A percentile compares a stretch with the other conserved stretches of the same genome.
phyloP scores from a whole-genome alignment of 2,329 filamentous ascomycete genomes.

The Fusarium burgessii region DNA sequence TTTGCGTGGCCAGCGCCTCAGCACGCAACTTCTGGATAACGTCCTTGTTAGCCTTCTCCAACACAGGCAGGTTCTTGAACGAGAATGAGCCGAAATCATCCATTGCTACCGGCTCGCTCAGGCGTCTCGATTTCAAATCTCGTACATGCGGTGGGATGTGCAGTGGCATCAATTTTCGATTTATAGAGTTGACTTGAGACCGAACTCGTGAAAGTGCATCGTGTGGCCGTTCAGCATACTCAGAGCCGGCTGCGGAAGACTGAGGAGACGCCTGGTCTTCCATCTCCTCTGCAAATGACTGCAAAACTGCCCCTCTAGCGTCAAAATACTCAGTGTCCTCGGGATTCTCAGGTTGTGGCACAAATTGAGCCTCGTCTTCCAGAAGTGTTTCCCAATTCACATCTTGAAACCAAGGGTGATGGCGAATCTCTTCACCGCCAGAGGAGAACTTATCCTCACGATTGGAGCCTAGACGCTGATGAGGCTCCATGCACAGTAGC shows the following conservation, averaged over 20 bases:
- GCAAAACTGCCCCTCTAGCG: conserved; percentile 87
- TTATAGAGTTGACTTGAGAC: conserved; percentile 85
- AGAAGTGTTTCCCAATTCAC: conserved; percentile 91
- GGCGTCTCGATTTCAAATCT: conserved; percentile 84
- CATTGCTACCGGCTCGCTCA: conserved; percentile 88
- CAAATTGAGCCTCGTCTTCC: conserved; percentile 96
- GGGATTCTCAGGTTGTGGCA: conserved; percentile 90
- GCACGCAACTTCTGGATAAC: conserved; percentile 96
- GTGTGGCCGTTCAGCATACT: conserved; percentile 90
- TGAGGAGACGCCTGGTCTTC: conserved; percentile 87
- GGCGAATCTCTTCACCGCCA: conserved; percentile 91
- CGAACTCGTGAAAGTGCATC: conserved; percentile 92
- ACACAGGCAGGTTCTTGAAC: conserved; percentile 95
- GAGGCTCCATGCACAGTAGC: conserved; percentile 86
- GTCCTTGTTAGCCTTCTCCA: conserved; percentile 99
- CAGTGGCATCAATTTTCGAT: conserved; percentile 91
- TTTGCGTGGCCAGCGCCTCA: conserved; percentile 81
- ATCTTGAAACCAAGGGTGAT: conserved; percentile 87
- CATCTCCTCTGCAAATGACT: conserved; percentile 93
- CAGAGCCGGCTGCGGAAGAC: conserved; percentile 74
- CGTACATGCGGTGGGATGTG: conserved; percentile 97
- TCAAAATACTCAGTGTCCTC: conserved; percentile 99
- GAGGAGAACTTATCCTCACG: conserved; percentile 82
- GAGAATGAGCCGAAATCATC: conserved; percentile 98
- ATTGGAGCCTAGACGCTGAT: conserved; percentile 86